These are phyloP conservation scores for Aspergillus homomorphus DNA, from an alignment of 495 filamentous ascomycete species.

Conservation along the genomic window DNA sequence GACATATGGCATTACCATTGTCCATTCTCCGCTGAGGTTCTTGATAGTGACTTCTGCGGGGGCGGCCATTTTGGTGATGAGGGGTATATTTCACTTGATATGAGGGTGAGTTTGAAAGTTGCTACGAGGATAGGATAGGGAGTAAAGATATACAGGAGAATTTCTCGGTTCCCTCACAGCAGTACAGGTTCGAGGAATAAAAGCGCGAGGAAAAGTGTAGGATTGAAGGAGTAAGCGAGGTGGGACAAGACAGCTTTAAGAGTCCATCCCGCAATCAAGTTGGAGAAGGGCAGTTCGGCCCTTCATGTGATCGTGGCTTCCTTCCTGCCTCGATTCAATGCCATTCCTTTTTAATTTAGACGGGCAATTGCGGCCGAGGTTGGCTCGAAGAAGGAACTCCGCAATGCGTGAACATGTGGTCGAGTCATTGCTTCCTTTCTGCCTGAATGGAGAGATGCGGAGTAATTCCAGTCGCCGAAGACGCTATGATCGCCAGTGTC, in stretches of 20 bases:
- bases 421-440: too few relatives aligned
- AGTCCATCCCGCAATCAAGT: not conserved
- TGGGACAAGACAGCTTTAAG: not conserved
- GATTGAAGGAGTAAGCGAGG: not conserved
- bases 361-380: not conserved
- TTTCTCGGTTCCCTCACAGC: not conserved
- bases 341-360: not conserved
- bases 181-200: not conserved
- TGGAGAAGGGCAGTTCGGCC: too few relatives aligned
- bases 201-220: not conserved
- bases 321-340: not conserved
- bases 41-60: slow-evolving; percentile 68
- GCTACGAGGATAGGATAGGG: not conserved
- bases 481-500: too few relatives aligned
- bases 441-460: too few relatives aligned
- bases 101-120: not conserved
- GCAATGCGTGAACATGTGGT: not conserved
- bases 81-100: not conserved
- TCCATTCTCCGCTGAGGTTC: slow-evolving; percentile 73
- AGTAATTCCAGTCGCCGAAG: not conserved
- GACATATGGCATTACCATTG: too few relatives aligned
- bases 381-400: not conserved
- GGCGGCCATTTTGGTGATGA: slow-evolving; percentile 68
- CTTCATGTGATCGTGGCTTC: not conserved
- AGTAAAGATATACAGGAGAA: not conserved